phyloP scores from a whole-genome alignment of 148 eudicot species.

The Dianthus caryophyllus region DNA sequence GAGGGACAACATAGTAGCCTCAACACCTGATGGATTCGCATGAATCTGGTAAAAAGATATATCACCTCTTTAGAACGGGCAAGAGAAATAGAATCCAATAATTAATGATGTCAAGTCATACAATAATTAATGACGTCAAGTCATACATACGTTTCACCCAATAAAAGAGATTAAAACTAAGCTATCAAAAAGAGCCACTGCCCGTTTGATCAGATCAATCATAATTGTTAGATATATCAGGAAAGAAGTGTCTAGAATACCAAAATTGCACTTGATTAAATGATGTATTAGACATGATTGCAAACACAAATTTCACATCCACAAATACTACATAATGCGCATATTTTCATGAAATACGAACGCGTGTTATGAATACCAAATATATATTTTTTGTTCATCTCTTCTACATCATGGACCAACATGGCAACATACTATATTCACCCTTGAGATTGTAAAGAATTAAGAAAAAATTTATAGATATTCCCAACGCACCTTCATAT shows the following conservation, averaged over 20 bases:
- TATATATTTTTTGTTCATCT: no score
- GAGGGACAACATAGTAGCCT: constrained; percentile 80
- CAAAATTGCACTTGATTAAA: no score
- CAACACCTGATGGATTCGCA: constrained; percentile 82
- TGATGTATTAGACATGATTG: background rate
- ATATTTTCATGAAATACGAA: no score
- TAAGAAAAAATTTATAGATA: no score
- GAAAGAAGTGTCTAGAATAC: background rate
- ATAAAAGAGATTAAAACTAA: background rate
- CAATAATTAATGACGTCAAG: background rate
- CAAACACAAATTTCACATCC: background rate
- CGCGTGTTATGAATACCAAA: no score
- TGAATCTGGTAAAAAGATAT: constrained; percentile 49
- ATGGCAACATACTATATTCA: no score
- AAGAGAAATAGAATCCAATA: background rate
- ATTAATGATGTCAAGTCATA: background rate
- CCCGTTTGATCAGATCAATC: background rate
- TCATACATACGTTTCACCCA: background rate
- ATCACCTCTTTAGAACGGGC: constrained; percentile 3
- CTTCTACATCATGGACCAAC: no score
- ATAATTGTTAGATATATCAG: background rate
- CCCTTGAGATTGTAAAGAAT: no score
- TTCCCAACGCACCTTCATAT: no score
- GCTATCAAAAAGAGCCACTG: background rate
- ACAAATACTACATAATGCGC: no score